Evolutionary conservation across 228 moss, liverwort and hornwort species (phyloP).

Genomic region (Sphagnum magellanicum): DNA sequence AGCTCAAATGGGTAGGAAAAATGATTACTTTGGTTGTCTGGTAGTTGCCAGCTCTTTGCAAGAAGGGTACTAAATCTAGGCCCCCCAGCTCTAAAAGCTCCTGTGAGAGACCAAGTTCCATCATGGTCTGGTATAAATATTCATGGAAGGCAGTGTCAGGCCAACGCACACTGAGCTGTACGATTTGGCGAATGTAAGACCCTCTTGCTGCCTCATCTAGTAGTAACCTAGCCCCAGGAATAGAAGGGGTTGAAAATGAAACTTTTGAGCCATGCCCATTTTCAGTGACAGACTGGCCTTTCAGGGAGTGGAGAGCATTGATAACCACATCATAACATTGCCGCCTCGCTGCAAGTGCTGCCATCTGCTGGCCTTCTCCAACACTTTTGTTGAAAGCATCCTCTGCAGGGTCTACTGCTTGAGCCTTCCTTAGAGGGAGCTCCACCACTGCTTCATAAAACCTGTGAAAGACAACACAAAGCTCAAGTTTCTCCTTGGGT

Average conservation of each 20-base stretch:
- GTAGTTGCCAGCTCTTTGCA: slow-evolving; percentile 86
- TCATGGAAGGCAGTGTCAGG: slow-evolving; percentile 89
- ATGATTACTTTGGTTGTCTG: slow-evolving; percentile 45
- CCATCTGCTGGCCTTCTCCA: slow-evolving; percentile 72
- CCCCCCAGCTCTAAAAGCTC: slow-evolving; percentile 90
- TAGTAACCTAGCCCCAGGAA: slow-evolving; percentile 49
- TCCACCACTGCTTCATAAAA: slow-evolving; percentile 99
- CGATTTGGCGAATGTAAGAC: slow-evolving; percentile 85
- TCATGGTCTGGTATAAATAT: slow-evolving; percentile 89
- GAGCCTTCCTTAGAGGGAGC: slow-evolving; percentile 86
- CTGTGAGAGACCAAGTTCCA: slow-evolving; percentile 78
- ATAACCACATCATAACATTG: slow-evolving; percentile 96
- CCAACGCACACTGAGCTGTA: slow-evolving; percentile 93
- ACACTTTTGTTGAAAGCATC: slow-evolving; percentile 90
- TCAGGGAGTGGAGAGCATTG: slow-evolving; percentile 83
- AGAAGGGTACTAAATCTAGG: slow-evolving; percentile 81
- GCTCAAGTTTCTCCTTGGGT: too few relatives aligned
- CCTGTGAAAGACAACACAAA: slow-evolving; percentile 25
- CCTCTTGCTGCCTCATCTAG: slow-evolving; percentile 80
- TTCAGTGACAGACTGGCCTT: slow-evolving; percentile 44
- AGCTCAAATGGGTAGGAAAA: slow-evolving; percentile 6
- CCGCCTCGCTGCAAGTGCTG: slow-evolving; percentile 66
- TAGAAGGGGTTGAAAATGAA: slow-evolving; percentile 43
- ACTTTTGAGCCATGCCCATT: slow-evolving; percentile 25
- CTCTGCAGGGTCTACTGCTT: slow-evolving; percentile 85